phyloP scores from a whole-genome alignment of 1,284 basidiomycete species.

The Puccinia coronata region DNA sequence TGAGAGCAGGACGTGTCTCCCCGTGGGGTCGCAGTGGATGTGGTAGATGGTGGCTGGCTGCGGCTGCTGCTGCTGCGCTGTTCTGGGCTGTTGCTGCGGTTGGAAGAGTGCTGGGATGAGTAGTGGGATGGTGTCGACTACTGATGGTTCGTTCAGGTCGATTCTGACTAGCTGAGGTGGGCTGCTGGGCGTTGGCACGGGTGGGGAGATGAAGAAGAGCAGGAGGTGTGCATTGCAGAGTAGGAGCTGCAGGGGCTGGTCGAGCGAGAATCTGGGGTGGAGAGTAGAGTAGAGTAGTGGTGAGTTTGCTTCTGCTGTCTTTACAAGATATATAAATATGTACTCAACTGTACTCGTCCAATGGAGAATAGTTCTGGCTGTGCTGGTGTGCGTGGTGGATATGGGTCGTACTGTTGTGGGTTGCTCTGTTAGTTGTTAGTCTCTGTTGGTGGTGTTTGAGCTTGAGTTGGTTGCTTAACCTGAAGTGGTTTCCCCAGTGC shows the following conservation, averaged over 20 bases:
- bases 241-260: constrained; percentile 36
- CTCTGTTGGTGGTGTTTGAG: background rate
- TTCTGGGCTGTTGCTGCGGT: background rate
- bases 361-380: constrained; percentile 32
- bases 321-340: background rate
- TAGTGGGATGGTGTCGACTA: constrained; percentile 42
- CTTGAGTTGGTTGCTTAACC: background rate
- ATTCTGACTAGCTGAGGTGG: constrained; percentile 43
- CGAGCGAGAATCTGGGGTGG: constrained; percentile 36
- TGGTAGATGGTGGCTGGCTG: constrained; percentile 27
- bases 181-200: constrained; percentile 2
- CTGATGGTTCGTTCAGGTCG: constrained; percentile 40
- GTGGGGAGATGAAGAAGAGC: constrained; percentile 34
- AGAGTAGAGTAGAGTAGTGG: background rate
- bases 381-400: constrained; percentile 8
- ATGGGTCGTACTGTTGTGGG: constrained; percentile 32
- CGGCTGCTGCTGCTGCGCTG: background rate
- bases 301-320: background rate
- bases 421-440: background rate
- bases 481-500: background rate
- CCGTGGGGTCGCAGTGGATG: constrained; percentile 88
- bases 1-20: constrained; percentile 81
- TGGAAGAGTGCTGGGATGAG: constrained; percentile 36
- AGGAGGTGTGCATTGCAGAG: constrained; percentile 40
- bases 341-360: constrained; percentile 41